phyloP scores from a whole-genome alignment of 306 rosid species.

The Castanea crenata region DNA sequence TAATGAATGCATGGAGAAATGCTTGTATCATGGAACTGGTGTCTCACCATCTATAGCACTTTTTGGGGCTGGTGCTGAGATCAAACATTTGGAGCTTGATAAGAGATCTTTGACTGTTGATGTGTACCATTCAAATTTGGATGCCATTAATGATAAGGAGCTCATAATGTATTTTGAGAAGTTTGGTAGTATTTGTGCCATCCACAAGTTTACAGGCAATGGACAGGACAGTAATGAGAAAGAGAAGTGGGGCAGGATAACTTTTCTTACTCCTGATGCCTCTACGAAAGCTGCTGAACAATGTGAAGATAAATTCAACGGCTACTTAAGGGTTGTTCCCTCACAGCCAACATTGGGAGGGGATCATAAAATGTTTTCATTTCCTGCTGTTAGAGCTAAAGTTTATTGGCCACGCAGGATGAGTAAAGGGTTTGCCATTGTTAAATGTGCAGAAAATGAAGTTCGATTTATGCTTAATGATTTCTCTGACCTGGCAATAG shows the following conservation, averaged over 20 bases:
- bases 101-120: slow-evolving; percentile 76
- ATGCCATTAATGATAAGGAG: slow-evolving; percentile 64
- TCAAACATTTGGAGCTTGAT: slow-evolving; percentile 86
- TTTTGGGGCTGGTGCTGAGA: slow-evolving; percentile 91
- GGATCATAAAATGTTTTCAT: slow-evolving; percentile 51
- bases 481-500: slow-evolving; percentile 52
- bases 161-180: slow-evolving; percentile 72
- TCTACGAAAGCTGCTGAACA: slow-evolving; percentile 63
- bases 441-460: slow-evolving; percentile 54
- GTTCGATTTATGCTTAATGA: slow-evolving; percentile 50
- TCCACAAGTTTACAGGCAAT: slow-evolving; percentile 50
- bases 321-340: slow-evolving; percentile 58
- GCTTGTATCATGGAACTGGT: slow-evolving; percentile 66
- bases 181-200: slow-evolving; percentile 58
- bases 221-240: slow-evolving; percentile 48
- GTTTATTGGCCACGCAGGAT: slow-evolving; percentile 80
- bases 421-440: slow-evolving; percentile 65
- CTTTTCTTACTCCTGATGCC: slow-evolving; percentile 76
- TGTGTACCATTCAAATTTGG: slow-evolving; percentile 49
- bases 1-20: slow-evolving; percentile 76
- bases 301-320: slow-evolving; percentile 46
- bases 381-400: slow-evolving; percentile 79
- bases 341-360: slow-evolving; percentile 55
- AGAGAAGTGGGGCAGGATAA: slow-evolving; percentile 65
- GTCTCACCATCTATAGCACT: slow-evolving; percentile 62